Base-by-base conservation (phyloP, 1,284 basidiomycete species). In the Sutorius eximius region DNA sequence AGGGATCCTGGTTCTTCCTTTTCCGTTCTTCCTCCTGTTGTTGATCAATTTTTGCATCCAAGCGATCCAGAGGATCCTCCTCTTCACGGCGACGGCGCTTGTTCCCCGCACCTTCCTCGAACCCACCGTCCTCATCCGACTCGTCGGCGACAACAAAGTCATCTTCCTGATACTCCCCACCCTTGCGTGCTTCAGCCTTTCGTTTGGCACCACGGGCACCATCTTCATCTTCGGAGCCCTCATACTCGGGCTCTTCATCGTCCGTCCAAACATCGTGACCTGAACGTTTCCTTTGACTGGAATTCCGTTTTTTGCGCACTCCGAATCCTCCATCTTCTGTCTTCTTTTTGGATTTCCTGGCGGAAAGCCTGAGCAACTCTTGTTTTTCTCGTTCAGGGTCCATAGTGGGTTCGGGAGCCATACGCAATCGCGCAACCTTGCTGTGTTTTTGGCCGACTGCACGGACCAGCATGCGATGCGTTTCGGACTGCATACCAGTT, bases 401-500 rank as follows among this genome's bases (percentile, higher is more conserved):
- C 69, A 79, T 79, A 16, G 79, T 82, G 13, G 86, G 87, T 44
- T 89, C 88, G 16, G 85, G 83, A 16, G 82, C 89, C 80, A 89
- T 86, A 57, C 82, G 85, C 63, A 89, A 76, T 56, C 87, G 83
- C 24, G 86, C 88, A 53, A 89, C 83, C 69, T 88, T 91, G 71
- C 77, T 86, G 71, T 94, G 89, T 66, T 89, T 87, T 66, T 91
- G 89, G 29, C 89, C 89, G 8, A 95, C 89, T 18, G 90, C 88
- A 51, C 89, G 87, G 7, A 94, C 94, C 44, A 95, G 81, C 80
- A 90, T 87, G 52, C 88, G 83, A 71, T 96, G 93, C 29, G 92
- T 93, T 68, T 92, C 88, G 11, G 90, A 92, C 66, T 93, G 88
- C 83, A 95, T 91, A 57, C 90, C 89, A 10, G 91, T 91, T 0